A percentile compares a stretch with the other conserved stretches of the same genome.
phyloP scores from a whole-genome alignment of 805 yeast genomes.

The Wickerhamomyces bovis region DNA sequence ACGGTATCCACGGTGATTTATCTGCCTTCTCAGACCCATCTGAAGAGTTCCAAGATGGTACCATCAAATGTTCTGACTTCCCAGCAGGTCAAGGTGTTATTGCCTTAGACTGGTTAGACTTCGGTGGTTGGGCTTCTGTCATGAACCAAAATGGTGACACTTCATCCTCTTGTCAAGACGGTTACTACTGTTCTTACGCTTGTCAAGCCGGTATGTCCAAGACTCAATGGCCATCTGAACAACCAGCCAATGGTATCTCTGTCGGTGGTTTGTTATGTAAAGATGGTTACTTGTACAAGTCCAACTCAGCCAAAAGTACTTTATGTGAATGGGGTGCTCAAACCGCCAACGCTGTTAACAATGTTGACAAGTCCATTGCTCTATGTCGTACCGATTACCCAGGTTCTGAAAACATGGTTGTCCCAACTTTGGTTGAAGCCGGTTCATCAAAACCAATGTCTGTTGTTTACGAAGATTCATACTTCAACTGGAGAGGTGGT shows the following conservation, averaged over 20 bases:
- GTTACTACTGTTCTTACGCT: conserved; percentile 94
- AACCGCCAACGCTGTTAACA: conserved; percentile 61
- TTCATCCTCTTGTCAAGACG: conserved; percentile 74
- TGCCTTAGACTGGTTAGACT: conserved; percentile 61
- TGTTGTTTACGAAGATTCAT: conserved; percentile 70
- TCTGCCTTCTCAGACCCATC: conserved; percentile 50
- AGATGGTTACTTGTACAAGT: conserved; percentile 76
- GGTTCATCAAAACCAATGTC: conserved; percentile 64
- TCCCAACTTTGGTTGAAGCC: conserved; percentile 77
- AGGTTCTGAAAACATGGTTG: conserved; percentile 97
- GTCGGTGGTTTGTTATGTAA: conserved; percentile 91
- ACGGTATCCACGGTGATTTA: conserved; percentile 50
- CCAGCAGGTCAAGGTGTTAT: conserved; percentile 84
- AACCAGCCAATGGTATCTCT: conserved; percentile 85
- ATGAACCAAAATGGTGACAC: conserved; percentile 50
- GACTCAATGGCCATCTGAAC: conserved; percentile 92
- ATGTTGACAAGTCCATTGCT: conserved; percentile 64
- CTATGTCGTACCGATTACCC: conserved; percentile 99
- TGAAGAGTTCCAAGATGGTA: conserved; percentile 63
- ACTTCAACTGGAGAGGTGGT: conserved; percentile 78
- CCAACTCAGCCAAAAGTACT: conserved; percentile 59
- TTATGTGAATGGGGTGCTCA: conserved; percentile 86
- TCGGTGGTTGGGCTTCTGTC: conserved; percentile 77
- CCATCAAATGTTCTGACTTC: conserved; percentile 56
- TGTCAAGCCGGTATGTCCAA: conserved; percentile 99